phyloP scores from a whole-genome alignment of 257 asterid genomes.

The Nicotiana knightiana region DNA sequence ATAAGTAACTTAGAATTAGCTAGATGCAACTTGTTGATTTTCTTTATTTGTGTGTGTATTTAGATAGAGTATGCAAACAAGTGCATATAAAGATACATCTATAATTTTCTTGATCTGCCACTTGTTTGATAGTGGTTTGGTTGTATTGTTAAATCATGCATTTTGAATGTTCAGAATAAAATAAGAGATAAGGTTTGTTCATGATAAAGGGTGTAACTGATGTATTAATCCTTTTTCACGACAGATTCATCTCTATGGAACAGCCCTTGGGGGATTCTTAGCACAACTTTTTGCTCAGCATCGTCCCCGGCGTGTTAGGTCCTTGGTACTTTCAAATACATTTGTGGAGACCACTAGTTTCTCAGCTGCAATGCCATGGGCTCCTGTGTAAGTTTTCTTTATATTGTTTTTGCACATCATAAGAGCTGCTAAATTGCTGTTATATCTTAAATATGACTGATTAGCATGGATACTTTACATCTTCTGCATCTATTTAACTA shows the following conservation, averaged over 20 bases:
- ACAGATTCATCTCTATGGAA: conserved; percentile 92
- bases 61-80: neutral
- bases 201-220: neutral
- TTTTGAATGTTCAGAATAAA: neutral
- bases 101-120: neutral
- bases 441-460: neutral
- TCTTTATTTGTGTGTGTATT: neutral
- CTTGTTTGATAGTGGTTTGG: neutral
- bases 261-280: conserved; percentile 97
- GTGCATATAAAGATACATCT: neutral
- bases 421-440: neutral
- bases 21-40: neutral
- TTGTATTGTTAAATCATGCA: neutral
- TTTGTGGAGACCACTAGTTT: conserved; percentile 85
- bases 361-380: conserved; percentile 96
- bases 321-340: conserved; percentile 89
- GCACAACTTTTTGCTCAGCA: conserved; percentile 97
- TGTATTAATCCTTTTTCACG: conserved; percentile 8
- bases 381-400: conserved; percentile 66
- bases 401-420: neutral
- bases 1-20: neutral
- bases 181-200: neutral
- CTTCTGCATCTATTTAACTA: neutral
- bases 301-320: conserved; percentile 92
- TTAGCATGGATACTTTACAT: neutral